These are phyloP conservation scores for Ophiostoma angusticollis DNA, from an alignment of 2,329 filamentous ascomycete genomes.

Conservation along the genomic window DNA sequence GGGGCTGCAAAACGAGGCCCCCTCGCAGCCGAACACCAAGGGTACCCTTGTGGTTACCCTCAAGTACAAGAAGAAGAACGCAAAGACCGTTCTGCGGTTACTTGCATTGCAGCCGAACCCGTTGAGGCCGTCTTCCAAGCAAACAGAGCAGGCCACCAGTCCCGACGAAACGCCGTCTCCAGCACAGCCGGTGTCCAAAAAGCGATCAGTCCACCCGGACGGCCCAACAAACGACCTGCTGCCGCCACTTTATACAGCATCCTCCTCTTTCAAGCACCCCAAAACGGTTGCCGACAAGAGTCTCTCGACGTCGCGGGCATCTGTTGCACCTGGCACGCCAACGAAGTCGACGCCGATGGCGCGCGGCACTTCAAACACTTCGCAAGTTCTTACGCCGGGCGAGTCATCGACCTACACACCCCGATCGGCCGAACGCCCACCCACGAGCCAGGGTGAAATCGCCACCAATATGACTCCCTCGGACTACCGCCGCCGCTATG, in stretches of 20 bases:
- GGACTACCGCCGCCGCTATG: slow-evolving; percentile 24
- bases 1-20: not conserved
- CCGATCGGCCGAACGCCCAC: slow-evolving; percentile 25
- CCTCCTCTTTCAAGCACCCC: slow-evolving; percentile 16
- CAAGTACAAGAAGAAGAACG: slow-evolving; percentile 34
- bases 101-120: slow-evolving; percentile 31
- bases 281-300: slow-evolving; percentile 30
- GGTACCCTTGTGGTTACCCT: slow-evolving; percentile 29
- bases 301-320: slow-evolving; percentile 16
- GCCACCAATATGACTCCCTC: slow-evolving; percentile 16
- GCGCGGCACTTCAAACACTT: slow-evolving; percentile 40
- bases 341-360: slow-evolving; percentile 39
- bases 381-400: slow-evolving; percentile 38
- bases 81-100: slow-evolving; percentile 32
- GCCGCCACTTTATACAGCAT: slow-evolving; percentile 5
- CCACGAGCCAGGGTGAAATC: slow-evolving; percentile 22
- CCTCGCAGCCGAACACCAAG: not conserved
- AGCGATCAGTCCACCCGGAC: slow-evolving; percentile 31
- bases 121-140: slow-evolving; percentile 23
- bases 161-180: slow-evolving; percentile 27
- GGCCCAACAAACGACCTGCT: slow-evolving; percentile 17
- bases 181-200: slow-evolving; percentile 30
- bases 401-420: slow-evolving; percentile 30
- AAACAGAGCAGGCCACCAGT: slow-evolving; percentile 27
- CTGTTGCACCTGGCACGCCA: slow-evolving; percentile 35